A percentile compares a stretch with the other conserved stretches of the same genome.
Conservation (phyloP, 352 stramenopile species). For the Aphanomyces euteiches region DNA sequence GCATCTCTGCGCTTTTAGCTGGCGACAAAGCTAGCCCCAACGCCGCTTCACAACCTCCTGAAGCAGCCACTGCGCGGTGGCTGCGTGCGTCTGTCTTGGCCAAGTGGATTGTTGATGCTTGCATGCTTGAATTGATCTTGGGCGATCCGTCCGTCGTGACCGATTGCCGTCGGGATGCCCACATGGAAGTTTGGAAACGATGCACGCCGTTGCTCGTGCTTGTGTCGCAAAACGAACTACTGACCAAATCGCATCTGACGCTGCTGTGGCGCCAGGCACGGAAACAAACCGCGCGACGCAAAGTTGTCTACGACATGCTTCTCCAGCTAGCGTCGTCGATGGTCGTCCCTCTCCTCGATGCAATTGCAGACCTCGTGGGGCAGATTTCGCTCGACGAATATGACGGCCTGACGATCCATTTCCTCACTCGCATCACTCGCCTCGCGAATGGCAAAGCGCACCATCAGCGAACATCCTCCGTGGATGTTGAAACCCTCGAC, state of each 20-base stretch:
- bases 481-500: constrained; percentile 40
- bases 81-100: constrained; percentile 65
- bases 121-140: constrained; percentile 79
- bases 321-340: constrained; percentile 60
- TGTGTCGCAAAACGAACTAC: constrained; percentile 47
- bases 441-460: constrained; percentile 71
- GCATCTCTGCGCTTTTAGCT: constrained; percentile 33
- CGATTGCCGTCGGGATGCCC: constrained; percentile 73
- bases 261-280: constrained; percentile 74
- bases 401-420: constrained; percentile 71
- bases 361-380: constrained; percentile 66
- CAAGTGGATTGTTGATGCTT: constrained; percentile 73
- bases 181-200: constrained; percentile 80
- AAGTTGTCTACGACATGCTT: constrained; percentile 71
- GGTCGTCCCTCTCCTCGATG: constrained; percentile 67
- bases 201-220: constrained; percentile 69
- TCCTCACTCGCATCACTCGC: constrained; percentile 71
- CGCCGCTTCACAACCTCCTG: constrained; percentile 25
- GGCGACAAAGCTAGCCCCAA: constrained; percentile 34
- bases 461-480: constrained; percentile 31
- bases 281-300: constrained; percentile 51
- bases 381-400: constrained; percentile 56
- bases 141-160: constrained; percentile 58
- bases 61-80: constrained; percentile 55
- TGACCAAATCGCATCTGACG: constrained; percentile 64